phyloP scores from a whole-genome alignment of 305 asterid species.

The Fraxinus albicans region DNA sequence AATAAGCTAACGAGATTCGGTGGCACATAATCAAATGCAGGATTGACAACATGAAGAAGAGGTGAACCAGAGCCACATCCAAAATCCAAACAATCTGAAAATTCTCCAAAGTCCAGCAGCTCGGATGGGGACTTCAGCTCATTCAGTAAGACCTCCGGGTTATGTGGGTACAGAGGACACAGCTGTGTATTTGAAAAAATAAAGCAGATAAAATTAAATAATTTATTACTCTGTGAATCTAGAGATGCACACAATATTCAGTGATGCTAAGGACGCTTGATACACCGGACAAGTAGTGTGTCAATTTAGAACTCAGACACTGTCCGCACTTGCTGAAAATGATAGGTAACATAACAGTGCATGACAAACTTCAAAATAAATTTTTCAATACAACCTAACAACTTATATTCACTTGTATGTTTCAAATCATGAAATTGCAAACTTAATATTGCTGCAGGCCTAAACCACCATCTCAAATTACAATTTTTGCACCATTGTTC shows the following conservation, averaged over 20 bases:
- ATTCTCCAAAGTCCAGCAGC: conserved; percentile 93
- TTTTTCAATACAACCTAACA: not conserved
- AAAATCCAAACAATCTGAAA: conserved; percentile 90
- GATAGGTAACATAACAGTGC: not conserved
- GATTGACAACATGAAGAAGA: conserved; percentile 86
- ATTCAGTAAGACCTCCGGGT: conserved; percentile 91
- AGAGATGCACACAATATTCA: conserved; percentile 12
- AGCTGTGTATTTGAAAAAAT: conserved; percentile 48
- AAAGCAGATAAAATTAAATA: conserved; percentile 19
- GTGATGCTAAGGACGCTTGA: conserved; percentile 8
- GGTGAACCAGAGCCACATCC: conserved; percentile 82
- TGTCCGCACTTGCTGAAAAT: not conserved
- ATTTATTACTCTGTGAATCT: conserved; percentile 16
- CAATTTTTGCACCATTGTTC: not conserved
- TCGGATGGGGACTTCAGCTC: conserved; percentile 95
- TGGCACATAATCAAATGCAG: conserved; percentile 96
- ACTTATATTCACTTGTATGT: not conserved
- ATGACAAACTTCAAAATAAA: not conserved
- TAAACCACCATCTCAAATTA: not conserved
- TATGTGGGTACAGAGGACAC: conserved; percentile 96
- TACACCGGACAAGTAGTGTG: conserved; percentile 9
- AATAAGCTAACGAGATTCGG: conserved; percentile 92
- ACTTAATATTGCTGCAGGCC: not conserved
- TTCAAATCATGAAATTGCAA: not conserved
- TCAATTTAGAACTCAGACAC: conserved; percentile 3